phyloP scores from a whole-genome alignment of 2,329 filamentous ascomycete species.

The Ceratocystis huliohia region DNA sequence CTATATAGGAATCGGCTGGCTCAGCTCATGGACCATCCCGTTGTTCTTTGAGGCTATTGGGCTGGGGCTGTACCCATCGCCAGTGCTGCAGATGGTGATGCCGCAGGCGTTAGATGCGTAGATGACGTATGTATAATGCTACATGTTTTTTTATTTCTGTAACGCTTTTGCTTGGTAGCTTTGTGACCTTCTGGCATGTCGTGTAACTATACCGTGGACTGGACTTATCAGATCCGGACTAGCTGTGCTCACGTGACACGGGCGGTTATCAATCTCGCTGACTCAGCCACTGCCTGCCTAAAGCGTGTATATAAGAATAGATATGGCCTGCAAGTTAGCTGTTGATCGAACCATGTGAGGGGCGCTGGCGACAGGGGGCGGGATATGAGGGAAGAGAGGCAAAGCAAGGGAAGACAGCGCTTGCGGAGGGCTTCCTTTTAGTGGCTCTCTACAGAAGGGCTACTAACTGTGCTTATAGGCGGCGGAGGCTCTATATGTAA shows the following conservation, averaged over 20 bases:
- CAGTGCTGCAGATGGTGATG: slow-evolving; percentile 12
- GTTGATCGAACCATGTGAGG: slow-evolving; percentile 8
- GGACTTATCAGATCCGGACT: neutral
- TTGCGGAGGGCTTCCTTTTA: neutral
- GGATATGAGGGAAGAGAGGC: neutral
- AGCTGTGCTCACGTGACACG: neutral
- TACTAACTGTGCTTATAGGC: neutral
- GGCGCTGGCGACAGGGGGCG: neutral
- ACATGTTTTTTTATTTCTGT: neutral
- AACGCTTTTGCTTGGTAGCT: neutral
- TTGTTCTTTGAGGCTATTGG: slow-evolving; percentile 54
- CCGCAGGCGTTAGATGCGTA: neutral
- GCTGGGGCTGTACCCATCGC: slow-evolving; percentile 30
- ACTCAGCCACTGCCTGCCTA: neutral
- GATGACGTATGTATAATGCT: neutral
- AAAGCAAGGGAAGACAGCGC: neutral
- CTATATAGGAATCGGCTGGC: slow-evolving; percentile 60
- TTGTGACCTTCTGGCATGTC: neutral
- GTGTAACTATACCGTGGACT: neutral
- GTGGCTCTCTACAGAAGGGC: neutral
- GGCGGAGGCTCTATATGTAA: neutral
- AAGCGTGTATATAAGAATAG: neutral
- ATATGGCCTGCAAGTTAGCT: slow-evolving; percentile 13
- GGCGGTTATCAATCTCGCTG: neutral
- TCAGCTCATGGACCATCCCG: slow-evolving; percentile 64